These are phyloP conservation scores for Aspergillus floridensis DNA, from an alignment of 2,329 filamentous ascomycete genomes.

Conservation along the genomic window DNA sequence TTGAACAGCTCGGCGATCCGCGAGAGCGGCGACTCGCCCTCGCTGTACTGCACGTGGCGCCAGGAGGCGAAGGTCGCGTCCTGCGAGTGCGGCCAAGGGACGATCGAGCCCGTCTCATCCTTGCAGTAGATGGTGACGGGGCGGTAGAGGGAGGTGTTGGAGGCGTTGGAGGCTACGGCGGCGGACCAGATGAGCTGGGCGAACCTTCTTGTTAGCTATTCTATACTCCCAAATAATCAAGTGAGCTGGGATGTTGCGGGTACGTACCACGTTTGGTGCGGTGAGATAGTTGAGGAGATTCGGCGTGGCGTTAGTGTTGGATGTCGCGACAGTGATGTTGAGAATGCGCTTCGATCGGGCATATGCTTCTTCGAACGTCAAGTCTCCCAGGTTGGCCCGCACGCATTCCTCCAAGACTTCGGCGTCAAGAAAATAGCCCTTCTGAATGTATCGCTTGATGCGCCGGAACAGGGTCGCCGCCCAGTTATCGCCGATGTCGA, in stretches of 20 bases:
- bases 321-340: conserved; percentile 86
- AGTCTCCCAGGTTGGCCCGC: conserved; percentile 76
- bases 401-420: conserved; percentile 80
- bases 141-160: conserved; percentile 62
- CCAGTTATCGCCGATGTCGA: conserved; percentile 39
- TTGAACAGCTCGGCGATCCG: conserved; percentile 82
- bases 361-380: conserved; percentile 93
- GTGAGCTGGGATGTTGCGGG: background rate
- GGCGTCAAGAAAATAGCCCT: conserved; percentile 82
- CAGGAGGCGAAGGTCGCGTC: conserved; percentile 67
- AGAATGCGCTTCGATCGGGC: conserved; percentile 78
- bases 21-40: conserved; percentile 65
- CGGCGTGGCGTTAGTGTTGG: conserved; percentile 71
- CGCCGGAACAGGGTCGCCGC: conserved; percentile 64
- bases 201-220: conserved; percentile 2
- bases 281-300: conserved; percentile 89
- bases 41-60: conserved; percentile 63
- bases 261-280: conserved; percentile 81
- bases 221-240: too few species aligned
- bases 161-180: conserved; percentile 42
- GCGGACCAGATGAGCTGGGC: conserved; percentile 59
- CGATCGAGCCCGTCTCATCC: conserved; percentile 67
- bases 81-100: conserved; percentile 66
- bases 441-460: conserved; percentile 64
- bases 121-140: conserved; percentile 73